Evolutionary conservation across 73 alveolate species (phyloP), one percentile per base, ranked within the genome.

Genomic region (Tetrahymena borealis): DNA sequence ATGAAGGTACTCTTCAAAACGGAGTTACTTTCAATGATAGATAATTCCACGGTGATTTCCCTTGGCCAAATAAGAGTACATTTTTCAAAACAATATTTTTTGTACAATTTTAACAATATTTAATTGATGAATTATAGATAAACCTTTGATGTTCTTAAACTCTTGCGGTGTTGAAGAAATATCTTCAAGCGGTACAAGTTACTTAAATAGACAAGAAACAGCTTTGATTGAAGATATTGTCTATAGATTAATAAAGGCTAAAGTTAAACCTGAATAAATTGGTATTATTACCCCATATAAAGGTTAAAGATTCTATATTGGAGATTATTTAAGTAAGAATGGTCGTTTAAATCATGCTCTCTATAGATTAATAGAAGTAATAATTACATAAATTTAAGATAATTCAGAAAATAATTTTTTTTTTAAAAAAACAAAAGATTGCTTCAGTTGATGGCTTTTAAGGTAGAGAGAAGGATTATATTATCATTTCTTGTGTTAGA

Each of bases 201-300:
- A 96, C 97, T 94, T 98, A 37, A 99, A 99, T 94, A 94, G 99
- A 40, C 95, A 97, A 79, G 99, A 99, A 96, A 99, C 99, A 18
- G 98, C 97, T 31, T 96, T 97, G 94, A 98, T 99, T 39, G 99
- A 98, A 95, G 91, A 96, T 40, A 91, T 99, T 43, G 99, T 99
- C 40, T 97, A 98, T 79, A 91, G 97, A 38, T 95, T 99, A 93
- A 90, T 98, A 39, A 97, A 97, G 91, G 93, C 97, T 15, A 99
- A 99, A 1, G 98, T 99, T 60, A 97, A 97, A 79, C 98, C 99
- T 3, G 97, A 96, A 91, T 98, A 98, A 93, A 97, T 99, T 11
- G 99, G 99, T 39, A 98, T 99, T 90, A 98, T 99, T 38, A 99
- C 99, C n/a, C 99, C 99, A 91, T 99, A 99, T 94, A 99, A 99